phyloP scores from a whole-genome alignment of 345 rosid genomes.

The Capsella bursapastoris region DNA sequence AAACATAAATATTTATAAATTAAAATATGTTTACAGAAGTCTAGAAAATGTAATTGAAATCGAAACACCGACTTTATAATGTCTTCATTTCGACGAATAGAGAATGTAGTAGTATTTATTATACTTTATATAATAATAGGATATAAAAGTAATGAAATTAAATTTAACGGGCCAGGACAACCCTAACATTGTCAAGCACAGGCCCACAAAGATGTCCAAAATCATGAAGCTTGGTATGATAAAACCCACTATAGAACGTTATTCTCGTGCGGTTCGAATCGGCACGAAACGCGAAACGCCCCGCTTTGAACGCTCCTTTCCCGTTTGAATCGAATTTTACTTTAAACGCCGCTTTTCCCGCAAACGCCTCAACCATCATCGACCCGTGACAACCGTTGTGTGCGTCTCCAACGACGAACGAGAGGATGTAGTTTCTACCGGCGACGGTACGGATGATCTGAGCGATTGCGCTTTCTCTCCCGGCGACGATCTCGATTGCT shows the following conservation, averaged over 20 bases:
- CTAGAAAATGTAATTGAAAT: not conserved
- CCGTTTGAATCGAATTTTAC: constrained; percentile 54
- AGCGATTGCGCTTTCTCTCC: constrained; percentile 85
- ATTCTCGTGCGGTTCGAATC: constrained; percentile 61
- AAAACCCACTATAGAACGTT: constrained; percentile 70
- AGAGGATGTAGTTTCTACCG: constrained; percentile 53
- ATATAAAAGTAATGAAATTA: not conserved
- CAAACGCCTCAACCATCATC: constrained; percentile 86
- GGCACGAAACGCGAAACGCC: constrained; percentile 56
- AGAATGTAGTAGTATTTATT: not conserved
- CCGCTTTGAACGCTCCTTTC: constrained; percentile 58
- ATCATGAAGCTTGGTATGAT: constrained; percentile 75
- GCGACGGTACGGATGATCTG: constrained; percentile 71
- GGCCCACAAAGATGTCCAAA: constrained; percentile 89
- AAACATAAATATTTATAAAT: not conserved
- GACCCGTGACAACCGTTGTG: constrained; percentile 79
- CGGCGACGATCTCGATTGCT: constrained; percentile 71
- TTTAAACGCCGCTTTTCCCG: constrained; percentile 50
- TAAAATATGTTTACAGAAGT: not conserved
- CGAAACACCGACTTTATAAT: not conserved
- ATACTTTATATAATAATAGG: not conserved
- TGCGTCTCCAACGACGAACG: constrained; percentile 72
- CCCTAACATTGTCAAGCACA: constrained; percentile 71
- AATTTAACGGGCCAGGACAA: constrained; percentile 34
- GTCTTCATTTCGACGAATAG: not conserved